Conservation (phyloP, 2,329 filamentous ascomycete species). For the Penicillium thymicola region DNA sequence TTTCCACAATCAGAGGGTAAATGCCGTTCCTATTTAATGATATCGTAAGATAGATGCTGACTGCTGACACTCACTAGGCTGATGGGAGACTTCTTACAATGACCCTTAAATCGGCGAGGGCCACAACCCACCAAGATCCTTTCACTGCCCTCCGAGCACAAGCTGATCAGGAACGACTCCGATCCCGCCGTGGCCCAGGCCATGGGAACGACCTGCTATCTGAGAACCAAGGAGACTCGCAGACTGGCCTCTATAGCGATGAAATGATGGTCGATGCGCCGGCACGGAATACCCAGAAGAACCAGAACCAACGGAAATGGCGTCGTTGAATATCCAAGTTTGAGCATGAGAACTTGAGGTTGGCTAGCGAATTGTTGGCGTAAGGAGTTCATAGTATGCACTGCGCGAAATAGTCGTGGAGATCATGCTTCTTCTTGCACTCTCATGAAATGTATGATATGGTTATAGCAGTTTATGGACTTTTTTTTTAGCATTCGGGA, state of each 20-base stretch:
- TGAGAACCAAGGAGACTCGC: background rate
- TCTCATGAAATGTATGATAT: slow-evolving; percentile 24
- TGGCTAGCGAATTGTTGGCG: background rate
- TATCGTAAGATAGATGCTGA: slow-evolving; percentile 13
- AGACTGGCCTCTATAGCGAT: slow-evolving; percentile 38
- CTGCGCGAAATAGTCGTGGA: background rate
- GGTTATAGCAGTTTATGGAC: slow-evolving; percentile 2
- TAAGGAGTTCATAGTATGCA: background rate
- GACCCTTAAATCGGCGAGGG: slow-evolving; percentile 46
- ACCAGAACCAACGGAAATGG: slow-evolving; percentile 19
- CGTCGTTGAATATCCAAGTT: slow-evolving; percentile 13
- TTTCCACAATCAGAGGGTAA: slow-evolving; percentile 62
- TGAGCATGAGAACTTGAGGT: background rate
- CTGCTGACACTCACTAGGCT: slow-evolving; percentile 43
- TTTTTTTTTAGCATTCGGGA: background rate
- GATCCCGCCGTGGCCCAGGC: slow-evolving; percentile 26
- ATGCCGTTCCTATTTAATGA: slow-evolving; percentile 3
- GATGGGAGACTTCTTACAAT: slow-evolving; percentile 60
- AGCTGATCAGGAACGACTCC: slow-evolving; percentile 38
- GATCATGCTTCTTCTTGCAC: background rate
- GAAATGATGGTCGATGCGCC: slow-evolving; percentile 42
- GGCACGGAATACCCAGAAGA: slow-evolving; percentile 19
- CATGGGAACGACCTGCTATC: background rate
- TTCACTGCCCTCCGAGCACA: slow-evolving; percentile 41
- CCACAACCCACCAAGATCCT: slow-evolving; percentile 12